Evolutionary conservation across 2,329 filamentous ascomycete genomes (phyloP), one percentile per base, ranked within the genome.

Genomic region (Aspergillus sp.): DNA sequence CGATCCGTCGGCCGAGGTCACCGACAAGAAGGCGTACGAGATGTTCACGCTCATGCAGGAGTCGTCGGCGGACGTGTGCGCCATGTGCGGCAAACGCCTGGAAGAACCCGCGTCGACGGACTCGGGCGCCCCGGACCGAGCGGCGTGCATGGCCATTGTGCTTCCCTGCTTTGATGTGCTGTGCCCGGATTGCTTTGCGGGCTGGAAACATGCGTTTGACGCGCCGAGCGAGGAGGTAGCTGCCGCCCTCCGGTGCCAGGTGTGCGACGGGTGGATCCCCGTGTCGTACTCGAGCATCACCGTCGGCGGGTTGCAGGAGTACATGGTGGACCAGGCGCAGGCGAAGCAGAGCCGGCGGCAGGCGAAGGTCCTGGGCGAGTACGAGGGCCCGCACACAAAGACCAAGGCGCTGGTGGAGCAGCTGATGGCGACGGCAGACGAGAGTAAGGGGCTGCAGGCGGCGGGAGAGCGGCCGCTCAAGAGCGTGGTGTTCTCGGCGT

Each of bases 401-500:
- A 96, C 94, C 0, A 85, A 82, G 52, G 90, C 89, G 1, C 77
- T 99, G 2, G 66, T 99, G 0, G 77, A 86, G n/a, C 85, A 90
- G 56, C 81, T 99, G 7, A 71, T 88, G 1, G 76, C 79, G 47
- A 83, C 84, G 47, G 83, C 84, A 52, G 76, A 77, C 0, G 82
- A 86, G 65, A 79, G 81, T 35, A 64, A 68, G 43, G 54, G 65
- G 13, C 60, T 71, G 10, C 82, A 84, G 0, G 14, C 16, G 11
- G 6, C 19, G 9, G 74, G 82, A 10, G 83, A 92, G 64, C 82
- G 84, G 0, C 92, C 92, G 0, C 88, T 90, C 73, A 97, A 96
- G 70, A 94, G 90, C 22, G 91, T 99, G 13, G 85, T 99, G 6
- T 97, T 97, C 72, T 96, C 91, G 0, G 87, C 86, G n/a, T 97